Conservation (phyloP, 768 basidiomycete species). For the Kwoniella dejecticola region DNA sequence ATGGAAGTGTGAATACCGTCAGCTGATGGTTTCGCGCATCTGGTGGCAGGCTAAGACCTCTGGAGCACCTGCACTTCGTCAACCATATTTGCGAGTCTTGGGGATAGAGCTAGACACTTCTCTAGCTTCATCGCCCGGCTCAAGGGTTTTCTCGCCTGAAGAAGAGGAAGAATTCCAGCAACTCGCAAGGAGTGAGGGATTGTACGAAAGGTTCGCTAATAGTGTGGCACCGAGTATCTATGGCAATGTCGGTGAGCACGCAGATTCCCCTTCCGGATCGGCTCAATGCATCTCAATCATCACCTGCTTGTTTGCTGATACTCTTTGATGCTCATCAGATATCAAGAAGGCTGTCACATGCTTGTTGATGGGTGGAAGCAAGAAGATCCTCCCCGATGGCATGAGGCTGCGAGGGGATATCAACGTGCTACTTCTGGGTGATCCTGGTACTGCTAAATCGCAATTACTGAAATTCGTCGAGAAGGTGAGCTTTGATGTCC, state of each 20-base stretch:
- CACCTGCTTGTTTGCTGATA: not conserved
- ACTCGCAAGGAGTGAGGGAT: constrained; percentile 81
- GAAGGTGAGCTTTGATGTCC: constrained; percentile 62
- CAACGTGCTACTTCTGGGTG: constrained; percentile 92
- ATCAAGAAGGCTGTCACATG: constrained; percentile 98
- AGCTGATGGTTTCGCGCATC: not conserved
- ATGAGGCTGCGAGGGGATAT: constrained; percentile 97
- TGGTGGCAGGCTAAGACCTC: constrained; percentile 57
- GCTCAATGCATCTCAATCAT: not conserved
- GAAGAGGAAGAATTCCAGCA: constrained; percentile 96
- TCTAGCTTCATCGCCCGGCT: constrained; percentile 72
- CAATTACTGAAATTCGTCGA: constrained; percentile 98
- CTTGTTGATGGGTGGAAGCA: constrained; percentile 94
- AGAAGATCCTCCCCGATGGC: constrained; percentile 94
- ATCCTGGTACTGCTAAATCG: constrained; percentile 97
- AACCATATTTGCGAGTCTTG: constrained; percentile 88
- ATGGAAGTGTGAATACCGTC: no score
- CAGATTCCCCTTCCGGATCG: not conserved
- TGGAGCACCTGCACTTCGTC: constrained; percentile 84
- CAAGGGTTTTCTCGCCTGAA: constrained; percentile 75
- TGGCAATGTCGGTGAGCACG: constrained; percentile 78
- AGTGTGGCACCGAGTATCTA: constrained; percentile 97
- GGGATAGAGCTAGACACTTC: constrained; percentile 88
- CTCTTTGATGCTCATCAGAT: constrained; percentile 60
- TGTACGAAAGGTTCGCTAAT: constrained; percentile 90